Evolutionary conservation across 148 eudicot genomes (phyloP), one percentile per base, ranked within the genome.

Genomic region (Nepenthes mirabilis): DNA sequence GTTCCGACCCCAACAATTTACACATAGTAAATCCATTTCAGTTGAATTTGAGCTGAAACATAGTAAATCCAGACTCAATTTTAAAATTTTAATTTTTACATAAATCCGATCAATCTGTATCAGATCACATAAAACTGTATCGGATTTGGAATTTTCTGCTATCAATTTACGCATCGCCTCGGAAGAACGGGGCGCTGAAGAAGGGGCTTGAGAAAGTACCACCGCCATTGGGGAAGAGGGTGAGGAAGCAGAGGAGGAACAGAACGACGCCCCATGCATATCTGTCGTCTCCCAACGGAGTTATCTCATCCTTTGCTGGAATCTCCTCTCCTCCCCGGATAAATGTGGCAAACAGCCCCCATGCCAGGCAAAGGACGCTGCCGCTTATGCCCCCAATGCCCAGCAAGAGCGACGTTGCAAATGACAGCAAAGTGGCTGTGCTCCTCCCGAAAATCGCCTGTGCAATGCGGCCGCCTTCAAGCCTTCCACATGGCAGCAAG

Each of bases 241-340:
- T 87, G 14, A 90, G 89, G 82, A 90, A 81, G 57, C 97, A 84
- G 40, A 90, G 68, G 57, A 90, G 83, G 67, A 79, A 78, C 34
- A 90, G 86, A 14, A 84, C 87, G 6, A 72, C 53, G 2, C 97
- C 97, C 97, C 97, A 90, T 2, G 91, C 89, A 52, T 75, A 84
- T 66, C 97, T 60, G 52, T 87, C 85, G 5, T 87, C 82, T 48
- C 91, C 97, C 58, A 90, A 51, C 0, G 91, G 89, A 7, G 89
- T 90, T 51, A 90, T 84, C 76, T 90, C 95, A 34, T 90, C 97
- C 61, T 70, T 82, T 0, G 97, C 97, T 0, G 97, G 97, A 12
- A 90, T 73, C 69, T 90, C 97, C 67, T 90, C 97, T 33, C 97
- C 97, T 3, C 97, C 95, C 1, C 95, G 81, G 64, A 90, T 84